Base-by-base conservation (phyloP, 2,329 filamentous ascomycete genomes). In the Fusarium armeniacum region DNA sequence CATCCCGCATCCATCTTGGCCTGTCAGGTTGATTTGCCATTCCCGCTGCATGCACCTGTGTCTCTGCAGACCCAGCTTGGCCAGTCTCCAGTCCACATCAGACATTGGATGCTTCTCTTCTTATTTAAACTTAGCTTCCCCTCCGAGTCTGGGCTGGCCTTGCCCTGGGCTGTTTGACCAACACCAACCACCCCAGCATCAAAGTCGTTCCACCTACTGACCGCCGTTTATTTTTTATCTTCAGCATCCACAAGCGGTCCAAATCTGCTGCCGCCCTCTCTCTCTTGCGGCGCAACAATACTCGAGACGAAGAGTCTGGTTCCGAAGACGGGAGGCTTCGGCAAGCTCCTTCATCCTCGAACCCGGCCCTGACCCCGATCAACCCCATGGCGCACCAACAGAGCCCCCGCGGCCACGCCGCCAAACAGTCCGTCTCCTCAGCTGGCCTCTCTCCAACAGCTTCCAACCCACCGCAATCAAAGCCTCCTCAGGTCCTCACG, bases 221-320 rank as follows among this genome's bases (percentile, higher is more conserved):
- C 72, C 72, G 73, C 72, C 72, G 65, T 73, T 75, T 73, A 73
- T 72, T 47, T 66, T 54, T 47, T 47, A 62, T 70, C 62, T 69
- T 38, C 58, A 75, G 72, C 69, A 69, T 56, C 63, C 86, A 87
- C 74, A 86, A 84, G 79, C 85, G 84, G 65, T 86, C 86, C 59
- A 89, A 85, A 76, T 87, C 83, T 53, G 73, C 84, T 41, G 81
- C 82, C 52, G 82, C 85, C 47, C 78, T 88, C 70, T 82, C 86
- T 76, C 76, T 90, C 75, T 78, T 90, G 76, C 82, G 86, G 65
- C 83, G 85, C 68, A 85, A 82, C 73, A 84, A 86, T 56, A 79
- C 78, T 67, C 80, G 81, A 67, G 82, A 83, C 72, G 83, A 86
- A 76, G 85, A 87, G 73, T 86, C 86, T 62, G 84, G 85, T 68